These are phyloP conservation scores for Coleophoma crateriformis DNA, from an alignment of 2,329 filamentous ascomycete genomes.

Conservation along the genomic window DNA sequence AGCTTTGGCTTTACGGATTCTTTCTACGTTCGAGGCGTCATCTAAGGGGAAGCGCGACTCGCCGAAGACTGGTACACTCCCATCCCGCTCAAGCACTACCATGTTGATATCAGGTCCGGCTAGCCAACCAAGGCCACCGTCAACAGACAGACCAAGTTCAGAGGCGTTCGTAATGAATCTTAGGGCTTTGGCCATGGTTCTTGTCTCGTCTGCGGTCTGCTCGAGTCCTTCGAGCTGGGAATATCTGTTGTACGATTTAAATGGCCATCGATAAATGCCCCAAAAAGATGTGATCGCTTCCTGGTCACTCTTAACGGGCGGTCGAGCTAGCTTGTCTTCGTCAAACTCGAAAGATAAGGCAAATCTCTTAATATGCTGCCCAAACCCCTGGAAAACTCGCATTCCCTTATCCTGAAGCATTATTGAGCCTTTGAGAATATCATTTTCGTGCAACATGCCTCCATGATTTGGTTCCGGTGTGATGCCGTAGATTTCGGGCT, in stretches of 20 bases:
- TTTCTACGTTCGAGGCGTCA: slow-evolving; percentile 1
- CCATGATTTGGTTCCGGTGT: slow-evolving; percentile 26
- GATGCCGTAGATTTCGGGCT: slow-evolving; percentile 55
- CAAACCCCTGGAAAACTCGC: slow-evolving; percentile 56
- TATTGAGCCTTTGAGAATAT: slow-evolving; percentile 12
- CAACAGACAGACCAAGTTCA: slow-evolving; percentile 62
- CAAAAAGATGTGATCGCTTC: slow-evolving; percentile 52
- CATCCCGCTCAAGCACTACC: slow-evolving; percentile 33
- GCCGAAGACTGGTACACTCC: slow-evolving; percentile 39
- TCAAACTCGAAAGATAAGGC: slow-evolving; percentile 66
- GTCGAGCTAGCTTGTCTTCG: slow-evolving; percentile 41
- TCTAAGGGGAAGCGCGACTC: slow-evolving; percentile 29
- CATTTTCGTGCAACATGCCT: neutral
- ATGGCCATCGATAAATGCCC: slow-evolving; percentile 62
- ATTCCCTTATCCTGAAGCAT: slow-evolving; percentile 42
- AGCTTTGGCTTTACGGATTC: neutral
- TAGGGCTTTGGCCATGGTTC: slow-evolving; percentile 56
- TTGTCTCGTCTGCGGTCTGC: slow-evolving; percentile 56
- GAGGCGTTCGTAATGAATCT: slow-evolving; percentile 46
- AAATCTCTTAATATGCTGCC: slow-evolving; percentile 53
- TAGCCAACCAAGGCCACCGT: slow-evolving; percentile 64
- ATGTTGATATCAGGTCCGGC: slow-evolving; percentile 52
- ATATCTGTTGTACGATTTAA: slow-evolving; percentile 52
- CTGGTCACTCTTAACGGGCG: slow-evolving; percentile 50
- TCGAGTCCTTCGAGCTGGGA: slow-evolving; percentile 54